These are phyloP conservation scores for Crithidia brevicula DNA, from an alignment of 208 protist species.

Conservation along the genomic window DNA sequence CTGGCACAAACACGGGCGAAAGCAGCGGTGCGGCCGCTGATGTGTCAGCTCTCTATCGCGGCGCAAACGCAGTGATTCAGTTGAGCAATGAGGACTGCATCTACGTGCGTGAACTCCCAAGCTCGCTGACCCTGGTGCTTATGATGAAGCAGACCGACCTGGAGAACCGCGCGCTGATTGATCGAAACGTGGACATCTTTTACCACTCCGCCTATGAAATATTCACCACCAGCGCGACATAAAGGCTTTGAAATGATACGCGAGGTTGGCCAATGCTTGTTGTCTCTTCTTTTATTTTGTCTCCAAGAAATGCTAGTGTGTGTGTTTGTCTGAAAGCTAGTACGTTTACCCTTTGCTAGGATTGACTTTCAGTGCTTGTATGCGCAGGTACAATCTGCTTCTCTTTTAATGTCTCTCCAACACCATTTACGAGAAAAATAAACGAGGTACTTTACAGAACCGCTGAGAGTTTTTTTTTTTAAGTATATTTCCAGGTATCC, in stretches of 20 bases:
- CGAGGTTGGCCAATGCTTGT: not conserved
- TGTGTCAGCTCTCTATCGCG: constrained; percentile 28
- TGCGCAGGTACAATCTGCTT: too few relatives aligned
- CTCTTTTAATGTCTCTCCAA: too few relatives aligned
- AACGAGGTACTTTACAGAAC: too few relatives aligned
- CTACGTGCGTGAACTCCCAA: constrained; percentile 88
- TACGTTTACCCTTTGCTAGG: too few relatives aligned
- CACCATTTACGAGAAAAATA: too few relatives aligned
- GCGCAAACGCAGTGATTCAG: constrained; percentile 36
- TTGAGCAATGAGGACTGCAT: constrained; percentile 71
- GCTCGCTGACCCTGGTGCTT: constrained; percentile 81
- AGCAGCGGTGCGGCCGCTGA: constrained; percentile 5
- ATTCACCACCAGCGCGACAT: constrained; percentile 50
- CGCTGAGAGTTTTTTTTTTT: too few relatives aligned
- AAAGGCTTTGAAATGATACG: not conserved
- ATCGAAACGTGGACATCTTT: constrained; percentile 86
- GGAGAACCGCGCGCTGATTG: constrained; percentile 75
- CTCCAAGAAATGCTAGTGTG: not conserved
- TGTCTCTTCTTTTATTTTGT: constrained; percentile 1
- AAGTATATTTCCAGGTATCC: too few relatives aligned
- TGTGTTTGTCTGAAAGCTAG: too few relatives aligned
- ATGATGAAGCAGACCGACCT: constrained; percentile 85
- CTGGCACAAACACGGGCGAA: not conserved
- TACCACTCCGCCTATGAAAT: constrained; percentile 76
- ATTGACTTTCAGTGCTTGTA: too few relatives aligned